Base-by-base conservation (phyloP, 2,329 filamentous ascomycete genomes). In the Xylariaceae sp. region DNA sequence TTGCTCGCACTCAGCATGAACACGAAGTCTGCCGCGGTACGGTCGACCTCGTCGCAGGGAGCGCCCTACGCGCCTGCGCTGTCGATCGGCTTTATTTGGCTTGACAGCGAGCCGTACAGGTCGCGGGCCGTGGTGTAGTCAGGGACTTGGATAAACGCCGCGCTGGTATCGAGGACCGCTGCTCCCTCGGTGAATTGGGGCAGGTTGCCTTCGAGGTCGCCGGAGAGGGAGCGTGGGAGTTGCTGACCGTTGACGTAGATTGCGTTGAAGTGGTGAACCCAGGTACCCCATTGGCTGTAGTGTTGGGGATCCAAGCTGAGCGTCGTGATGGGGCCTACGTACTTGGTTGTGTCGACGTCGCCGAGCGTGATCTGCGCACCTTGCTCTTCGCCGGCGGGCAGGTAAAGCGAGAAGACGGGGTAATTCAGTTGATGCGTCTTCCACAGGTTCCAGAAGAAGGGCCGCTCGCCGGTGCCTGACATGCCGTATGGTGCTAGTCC, bases 61-160 rank as follows among this genome's bases (percentile, higher is more conserved):
- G 65, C 68, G 10, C 70, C 70, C 70, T 69, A 72, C 1, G 63
- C 60, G 0, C 70, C 70, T 0, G 58, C 50, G 8, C 58, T 51
- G 51, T 68, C 67, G 44, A 72, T 63, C 42, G 58, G 65, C 30
- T 54, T 54, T 49, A 72, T 70, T 30, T 61, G 50, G 2, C 58
- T 50, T 18, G 67, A 70, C 47, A 72, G 64, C 34, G 57, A 51
- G 8, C 61, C 63, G 54, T 72, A 72, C 3, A 72, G 42, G 30
- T 61, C 60, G 30, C 49, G 53, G 0, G 68, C 65, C 0, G 66
- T 68, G 36, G 59, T 48, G 34, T 62, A 53, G 49, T 70, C 65
- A 1, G 68, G 68, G 1, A 63, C 62, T 54, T 67, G 54, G 51
- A 72, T 63, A 56, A 65, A 68, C 0, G 70, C 61, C 1, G 65